Conservation (phyloP, 441 rosid genomes). For the Eruca vesicaria region DNA sequence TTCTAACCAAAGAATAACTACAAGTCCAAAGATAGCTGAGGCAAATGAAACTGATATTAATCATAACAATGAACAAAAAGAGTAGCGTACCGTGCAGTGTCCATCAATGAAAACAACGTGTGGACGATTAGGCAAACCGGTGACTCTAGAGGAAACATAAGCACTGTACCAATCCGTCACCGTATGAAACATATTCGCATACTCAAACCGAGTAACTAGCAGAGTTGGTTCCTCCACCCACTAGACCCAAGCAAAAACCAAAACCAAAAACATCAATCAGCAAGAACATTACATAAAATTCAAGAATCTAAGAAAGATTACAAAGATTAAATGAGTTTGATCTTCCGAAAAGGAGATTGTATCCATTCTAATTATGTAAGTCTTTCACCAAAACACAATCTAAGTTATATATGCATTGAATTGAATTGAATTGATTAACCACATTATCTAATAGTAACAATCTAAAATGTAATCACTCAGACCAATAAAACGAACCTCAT, state of each 20-base stretch:
- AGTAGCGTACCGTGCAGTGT: slow-evolving; percentile 61
- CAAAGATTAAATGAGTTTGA: not conserved
- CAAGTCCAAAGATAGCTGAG: not conserved
- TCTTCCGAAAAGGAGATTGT: not conserved
- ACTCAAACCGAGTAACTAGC: slow-evolving; percentile 74
- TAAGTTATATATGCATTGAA: too few relatives aligned
- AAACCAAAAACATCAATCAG: slow-evolving; percentile 13
- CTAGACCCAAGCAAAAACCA: slow-evolving; percentile 45
- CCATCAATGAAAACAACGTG: slow-evolving; percentile 88
- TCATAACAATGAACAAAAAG: not conserved
- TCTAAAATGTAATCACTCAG: not conserved
- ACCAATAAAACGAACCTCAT: slow-evolving; percentile 51
- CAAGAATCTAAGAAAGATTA: not conserved
- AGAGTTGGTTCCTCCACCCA: slow-evolving; percentile 95
- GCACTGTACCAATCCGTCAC: slow-evolving; percentile 95
- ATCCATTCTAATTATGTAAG: not conserved
- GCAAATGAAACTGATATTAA: not conserved
- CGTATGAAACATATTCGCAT: slow-evolving; percentile 91
- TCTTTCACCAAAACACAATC: not conserved
- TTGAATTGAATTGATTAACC: too few relatives aligned
- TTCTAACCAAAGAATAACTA: too few relatives aligned
- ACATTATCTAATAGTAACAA: too few relatives aligned
- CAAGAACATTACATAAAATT: not conserved
- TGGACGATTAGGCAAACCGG: slow-evolving; percentile 84
- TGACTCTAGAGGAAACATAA: slow-evolving; percentile 80